Evolutionary conservation across 257 asterid species (phyloP).

Genomic region (Nicotiana benthamiana): DNA sequence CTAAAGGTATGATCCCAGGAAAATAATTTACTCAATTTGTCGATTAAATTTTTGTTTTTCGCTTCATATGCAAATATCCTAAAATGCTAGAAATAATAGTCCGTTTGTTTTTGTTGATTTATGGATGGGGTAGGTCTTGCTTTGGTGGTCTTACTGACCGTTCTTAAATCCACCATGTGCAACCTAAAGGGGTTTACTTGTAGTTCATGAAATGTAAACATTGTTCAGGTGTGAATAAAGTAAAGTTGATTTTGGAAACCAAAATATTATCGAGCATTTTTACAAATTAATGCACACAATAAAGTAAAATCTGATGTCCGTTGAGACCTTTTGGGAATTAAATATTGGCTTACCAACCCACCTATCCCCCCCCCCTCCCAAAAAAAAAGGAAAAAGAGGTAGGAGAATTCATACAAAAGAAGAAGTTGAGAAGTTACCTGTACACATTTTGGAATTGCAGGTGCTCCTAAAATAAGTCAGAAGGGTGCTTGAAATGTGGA

Average conservation of each 20-base stretch:
- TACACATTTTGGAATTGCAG: neutral
- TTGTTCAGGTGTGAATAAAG: neutral
- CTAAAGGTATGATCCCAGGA: slow-evolving; percentile 46
- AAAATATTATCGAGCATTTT: neutral
- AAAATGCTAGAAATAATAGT: neutral
- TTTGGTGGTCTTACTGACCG: neutral
- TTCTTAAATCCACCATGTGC: neutral
- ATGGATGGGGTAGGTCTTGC: neutral
- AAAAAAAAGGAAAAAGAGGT: neutral
- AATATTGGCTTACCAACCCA: neutral
- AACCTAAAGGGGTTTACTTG: neutral
- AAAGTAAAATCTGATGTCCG: neutral
- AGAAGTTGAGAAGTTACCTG: neutral
- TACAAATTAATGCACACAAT: neutral
- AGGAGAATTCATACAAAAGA: neutral
- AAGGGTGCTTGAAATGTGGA: neutral
- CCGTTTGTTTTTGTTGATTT: neutral
- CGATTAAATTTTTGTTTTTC: neutral
- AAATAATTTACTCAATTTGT: neutral
- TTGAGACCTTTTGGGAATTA: neutral
- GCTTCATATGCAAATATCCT: neutral
- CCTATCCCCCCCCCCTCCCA: neutral
- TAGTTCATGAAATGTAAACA: neutral
- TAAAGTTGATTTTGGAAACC: neutral
- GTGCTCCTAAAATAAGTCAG: neutral